Conservation (phyloP, 495 filamentous ascomycete genomes). For the Hyaloscypha bicolor region DNA sequence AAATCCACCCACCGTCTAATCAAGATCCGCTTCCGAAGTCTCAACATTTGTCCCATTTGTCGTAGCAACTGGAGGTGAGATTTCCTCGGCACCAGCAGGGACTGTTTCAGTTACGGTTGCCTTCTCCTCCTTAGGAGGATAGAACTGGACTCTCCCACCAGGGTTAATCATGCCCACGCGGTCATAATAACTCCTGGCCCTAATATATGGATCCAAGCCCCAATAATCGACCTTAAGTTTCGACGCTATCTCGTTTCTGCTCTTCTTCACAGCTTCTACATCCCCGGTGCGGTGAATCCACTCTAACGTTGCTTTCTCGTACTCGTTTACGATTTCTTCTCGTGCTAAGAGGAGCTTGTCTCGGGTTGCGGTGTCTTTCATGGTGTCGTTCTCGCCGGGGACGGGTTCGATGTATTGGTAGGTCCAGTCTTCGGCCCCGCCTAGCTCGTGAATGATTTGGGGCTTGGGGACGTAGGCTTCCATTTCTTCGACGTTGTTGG, state of each 20-base stretch:
- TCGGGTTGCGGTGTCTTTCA: slow-evolving; percentile 67
- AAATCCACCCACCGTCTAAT: slow-evolving; percentile 3
- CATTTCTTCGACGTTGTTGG: slow-evolving; percentile 78
- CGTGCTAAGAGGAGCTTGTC: slow-evolving; percentile 62
- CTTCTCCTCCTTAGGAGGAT: slow-evolving; percentile 45
- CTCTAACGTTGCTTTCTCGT: slow-evolving; percentile 67
- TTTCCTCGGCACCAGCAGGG: neutral
- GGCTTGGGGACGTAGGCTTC: slow-evolving; percentile 70
- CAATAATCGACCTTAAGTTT: slow-evolving; percentile 78
- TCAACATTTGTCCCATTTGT: slow-evolving; percentile 37
- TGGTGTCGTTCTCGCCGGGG: slow-evolving; percentile 67
- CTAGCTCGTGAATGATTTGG: slow-evolving; percentile 78
- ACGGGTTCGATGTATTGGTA: slow-evolving; percentile 81
- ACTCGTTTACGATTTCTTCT: slow-evolving; percentile 62
- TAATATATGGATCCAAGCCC: slow-evolving; percentile 75
- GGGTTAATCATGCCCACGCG: slow-evolving; percentile 66
- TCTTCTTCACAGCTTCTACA: slow-evolving; percentile 43
- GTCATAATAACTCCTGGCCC: slow-evolving; percentile 75
- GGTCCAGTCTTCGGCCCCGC: slow-evolving; percentile 78
- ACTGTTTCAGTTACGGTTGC: neutral
- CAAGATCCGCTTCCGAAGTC: slow-evolving; percentile 53
- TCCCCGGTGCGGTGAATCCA: slow-evolving; percentile 53
- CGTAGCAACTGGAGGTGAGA: slow-evolving; percentile 34
- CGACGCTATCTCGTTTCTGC: slow-evolving; percentile 56
- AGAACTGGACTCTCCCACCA: slow-evolving; percentile 70